A percentile compares a stretch with the other conserved stretches of the same genome.
phyloP scores from a whole-genome alignment of 2,329 filamentous ascomycete genomes.

The Trichothecium sympodiale region DNA sequence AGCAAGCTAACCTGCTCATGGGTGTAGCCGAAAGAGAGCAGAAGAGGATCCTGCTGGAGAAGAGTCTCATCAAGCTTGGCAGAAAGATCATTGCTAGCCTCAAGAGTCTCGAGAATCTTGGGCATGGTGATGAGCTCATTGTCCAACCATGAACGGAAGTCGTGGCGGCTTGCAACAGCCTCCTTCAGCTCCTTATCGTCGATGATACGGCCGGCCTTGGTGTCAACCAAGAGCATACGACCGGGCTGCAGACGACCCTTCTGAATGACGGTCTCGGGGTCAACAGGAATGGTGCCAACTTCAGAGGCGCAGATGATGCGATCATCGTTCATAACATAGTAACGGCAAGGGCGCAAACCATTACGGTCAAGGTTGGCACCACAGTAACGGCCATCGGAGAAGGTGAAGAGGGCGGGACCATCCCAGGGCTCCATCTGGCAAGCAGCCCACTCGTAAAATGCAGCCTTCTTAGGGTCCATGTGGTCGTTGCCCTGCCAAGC shows the following conservation, averaged over 20 bases:
- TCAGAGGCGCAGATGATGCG: conserved; percentile 96
- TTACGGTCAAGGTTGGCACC: conserved; percentile 96
- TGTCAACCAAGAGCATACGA: conserved; percentile 93
- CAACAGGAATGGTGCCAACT: conserved; percentile 84
- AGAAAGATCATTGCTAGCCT: conserved; percentile 51
- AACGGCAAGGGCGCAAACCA: conserved; percentile 87
- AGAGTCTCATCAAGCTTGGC: conserved; percentile 55
- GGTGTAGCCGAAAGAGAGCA: conserved; percentile 87
- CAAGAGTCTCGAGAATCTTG: conserved; percentile 54
- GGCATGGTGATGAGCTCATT: conserved; percentile 75
- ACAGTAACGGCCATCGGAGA: conserved; percentile 91
- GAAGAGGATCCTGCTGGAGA: conserved; percentile 73
- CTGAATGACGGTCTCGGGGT: conserved; percentile 80
- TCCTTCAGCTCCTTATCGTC: conserved; percentile 87
- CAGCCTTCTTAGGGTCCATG: conserved; percentile 91
- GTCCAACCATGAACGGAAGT: conserved; percentile 84
- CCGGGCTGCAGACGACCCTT: conserved; percentile 91
- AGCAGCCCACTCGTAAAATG: conserved; percentile 97
- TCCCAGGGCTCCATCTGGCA: conserved; percentile 99
- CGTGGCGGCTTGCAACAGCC: conserved; percentile 73
- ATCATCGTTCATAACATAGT: conserved; percentile 94
- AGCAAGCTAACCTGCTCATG: conserved; percentile 90
- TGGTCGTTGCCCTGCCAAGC: conserved; percentile 89
- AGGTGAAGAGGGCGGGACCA: conserved; percentile 91
- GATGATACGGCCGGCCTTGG: conserved; percentile 78